Evolutionary conservation across 192 early-diverging fungal species (phyloP).

Genomic region (Allomyces macrogynus): DNA sequence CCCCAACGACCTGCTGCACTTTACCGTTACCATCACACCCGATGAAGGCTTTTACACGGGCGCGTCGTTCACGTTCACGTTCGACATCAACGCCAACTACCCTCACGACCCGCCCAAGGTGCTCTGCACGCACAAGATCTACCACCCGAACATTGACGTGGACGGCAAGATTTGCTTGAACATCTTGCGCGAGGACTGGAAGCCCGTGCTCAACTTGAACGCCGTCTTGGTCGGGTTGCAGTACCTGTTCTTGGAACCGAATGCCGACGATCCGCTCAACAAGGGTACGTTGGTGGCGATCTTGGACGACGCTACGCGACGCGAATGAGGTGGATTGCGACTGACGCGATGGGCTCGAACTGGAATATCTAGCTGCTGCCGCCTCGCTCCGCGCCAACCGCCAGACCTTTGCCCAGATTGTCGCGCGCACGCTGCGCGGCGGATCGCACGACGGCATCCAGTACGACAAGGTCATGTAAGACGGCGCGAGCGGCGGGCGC

Average conservation of each 20-base stretch:
- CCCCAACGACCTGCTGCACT: conserved; percentile 60
- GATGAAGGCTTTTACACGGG: conserved; percentile 78
- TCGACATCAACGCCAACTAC: conserved; percentile 68
- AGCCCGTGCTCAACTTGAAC: conserved; percentile 87
- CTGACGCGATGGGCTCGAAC: background rate
- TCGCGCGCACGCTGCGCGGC: conserved; percentile 55
- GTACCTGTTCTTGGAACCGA: conserved; percentile 81
- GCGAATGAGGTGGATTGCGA: background rate
- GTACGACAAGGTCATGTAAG: conserved; percentile 42
- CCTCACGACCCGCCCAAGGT: conserved; percentile 92
- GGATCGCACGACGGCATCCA: conserved; percentile 38
- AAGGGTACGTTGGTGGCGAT: conserved; percentile 33
- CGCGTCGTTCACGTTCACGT: conserved; percentile 62
- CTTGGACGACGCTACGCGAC: background rate
- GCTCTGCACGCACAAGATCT: conserved; percentile 74
- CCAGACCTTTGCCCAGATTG: conserved; percentile 50
- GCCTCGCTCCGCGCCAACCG: conserved; percentile 51
- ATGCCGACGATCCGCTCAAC: conserved; percentile 93
- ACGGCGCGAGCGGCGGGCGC: no score
- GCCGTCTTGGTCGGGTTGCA: conserved; percentile 76
- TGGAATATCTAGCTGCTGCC: conserved; percentile 44
- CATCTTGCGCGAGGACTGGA: conserved; percentile 96
- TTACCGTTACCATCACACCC: conserved; percentile 60
- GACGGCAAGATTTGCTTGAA: conserved; percentile 94
- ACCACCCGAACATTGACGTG: conserved; percentile 94